phyloP scores from a whole-genome alignment of 345 rosid species.

The Eucalyptus fibrosa region DNA sequence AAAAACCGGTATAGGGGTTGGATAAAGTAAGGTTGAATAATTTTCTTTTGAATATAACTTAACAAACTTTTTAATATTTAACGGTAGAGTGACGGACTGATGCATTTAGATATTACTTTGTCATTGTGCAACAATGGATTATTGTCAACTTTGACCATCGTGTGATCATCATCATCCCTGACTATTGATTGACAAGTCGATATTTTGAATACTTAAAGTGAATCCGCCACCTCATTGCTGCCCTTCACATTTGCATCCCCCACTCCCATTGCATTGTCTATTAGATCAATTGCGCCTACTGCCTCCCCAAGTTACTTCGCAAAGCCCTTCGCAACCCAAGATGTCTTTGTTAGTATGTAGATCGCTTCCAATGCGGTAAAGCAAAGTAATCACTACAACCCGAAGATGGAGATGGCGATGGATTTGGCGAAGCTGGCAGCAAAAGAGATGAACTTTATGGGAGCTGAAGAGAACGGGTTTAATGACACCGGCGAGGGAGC shows the following conservation, averaged over 20 bases:
- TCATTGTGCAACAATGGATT: too few species aligned
- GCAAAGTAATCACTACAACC: background rate
- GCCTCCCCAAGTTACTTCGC: background rate
- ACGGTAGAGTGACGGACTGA: fast-evolving
- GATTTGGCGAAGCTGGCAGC: background rate
- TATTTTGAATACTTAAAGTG: too few species aligned
- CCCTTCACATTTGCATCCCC: background rate
- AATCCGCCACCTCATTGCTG: background rate
- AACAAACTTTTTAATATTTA: too few species aligned
- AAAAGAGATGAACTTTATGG: background rate
- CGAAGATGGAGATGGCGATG: background rate
- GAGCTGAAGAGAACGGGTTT: background rate
- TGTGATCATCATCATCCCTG: fast-evolving
- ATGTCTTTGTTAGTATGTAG: fast-evolving
- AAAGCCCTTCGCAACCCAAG: background rate
- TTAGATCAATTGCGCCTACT: too few species aligned
- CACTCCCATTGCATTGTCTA: background rate
- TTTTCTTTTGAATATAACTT: too few species aligned
- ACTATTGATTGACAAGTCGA: fast-evolving
- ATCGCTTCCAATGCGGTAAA: background rate
- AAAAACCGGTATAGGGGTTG: fast-evolving
- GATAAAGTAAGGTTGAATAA: background rate
- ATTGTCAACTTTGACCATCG: too few species aligned
- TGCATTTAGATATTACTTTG: too few species aligned
- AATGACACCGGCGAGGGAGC: background rate